Base-by-base conservation (phyloP, 805 yeast genomes). In the Cyberlindnera petersonii region DNA sequence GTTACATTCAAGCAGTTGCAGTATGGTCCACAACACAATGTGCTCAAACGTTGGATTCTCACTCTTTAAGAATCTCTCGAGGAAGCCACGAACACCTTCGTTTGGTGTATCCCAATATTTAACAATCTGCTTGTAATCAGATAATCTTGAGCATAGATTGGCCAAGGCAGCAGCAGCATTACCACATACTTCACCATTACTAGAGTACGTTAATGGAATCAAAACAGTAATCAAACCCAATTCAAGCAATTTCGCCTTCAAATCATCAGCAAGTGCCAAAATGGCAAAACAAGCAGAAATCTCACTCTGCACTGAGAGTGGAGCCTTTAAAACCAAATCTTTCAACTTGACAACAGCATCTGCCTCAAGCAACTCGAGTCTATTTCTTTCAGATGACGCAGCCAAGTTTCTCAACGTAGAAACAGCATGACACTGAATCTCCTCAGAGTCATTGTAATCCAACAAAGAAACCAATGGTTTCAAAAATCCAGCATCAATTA, bases 121-220 rank as follows among this genome's bases (percentile, higher is more conserved):
- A 42, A 87, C 72, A 44, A 93, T 86, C 48, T 82, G 80, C 43
- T 79, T 74, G 62, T 89, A 89, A 52, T 86, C 89, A 52, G 75
- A 76, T 26, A 91, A 86, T 64, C 96, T 79, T 5, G 97, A 88
- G 50, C 96, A 87, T 52, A 93, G 69, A 59, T 93, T 93, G 22
- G 98, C 98, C 50, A 93, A 73, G 2, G 98, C 98, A 26, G 98
- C 98, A 13, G 98, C 98, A 2, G 96, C 85, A 63, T 93, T 93
- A 41, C 98, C 98, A 61, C 96, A 93, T 14, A 93, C 97, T 64
- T 94, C 98, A 43, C 88, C 84, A 59, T 88, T 88, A 40, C 75
- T 75, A 30, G 94, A 84, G 52, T 77, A 79, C 2, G 98, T 93
- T 60, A 93, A 74, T 24, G 98, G 98, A 42, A 93, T 81, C 47